Base-by-base conservation (phyloP, 2,329 filamentous ascomycete species). In the Xylaria sp. region DNA sequence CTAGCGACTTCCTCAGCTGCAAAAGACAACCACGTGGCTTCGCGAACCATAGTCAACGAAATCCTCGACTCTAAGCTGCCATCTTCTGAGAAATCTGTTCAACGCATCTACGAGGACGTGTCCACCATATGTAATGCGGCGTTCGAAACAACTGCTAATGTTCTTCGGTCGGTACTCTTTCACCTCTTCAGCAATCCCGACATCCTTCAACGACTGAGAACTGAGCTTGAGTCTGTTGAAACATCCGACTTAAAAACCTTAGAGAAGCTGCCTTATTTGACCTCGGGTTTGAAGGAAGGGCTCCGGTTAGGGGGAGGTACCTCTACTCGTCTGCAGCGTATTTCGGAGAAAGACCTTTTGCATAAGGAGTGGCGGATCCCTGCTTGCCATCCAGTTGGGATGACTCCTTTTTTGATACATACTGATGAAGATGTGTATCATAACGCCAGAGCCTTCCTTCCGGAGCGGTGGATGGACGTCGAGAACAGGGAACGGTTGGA, bases 251-350 rank as follows among this genome's bases (percentile, higher is more conserved):
- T 51, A 46, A 58, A 32, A 32, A n/a, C n/a, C 7, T 46, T 71
- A 6, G 69, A 71, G 39, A 62, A 70, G 48, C 66, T 80, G 9
- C 76, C 78, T 0, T 85, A 84, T 69, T 77, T 86, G 4, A 78
- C 81, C 13, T 81, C 83, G 0, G 80, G 83, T 1, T 76, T 86
- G 18, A 82, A 79, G 48, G 66, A 69, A 41, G 62, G 59, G 2
- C 48, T 69, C 39, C 41, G 66, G 5, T 39, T 65, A 10, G 57
- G 62, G 8, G 61, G 61, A 25, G 62, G 50, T 4, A 39, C 34
- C 12, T 63, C 62, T 2, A 61, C 32, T 50, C 55, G 66, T 7
- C 41, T 65, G 18, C 62, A 64, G 25, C 66, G 66, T 9, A 18
- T 57, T 15, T 44, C 66, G 7, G 44, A 66, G n/a, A 60, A 25